A percentile compares a stretch with the other conserved stretches of the same genome.
Evolutionary conservation across 1,284 basidiomycete species (phyloP).

Genomic region (Tetrapyrgos nigripes): DNA sequence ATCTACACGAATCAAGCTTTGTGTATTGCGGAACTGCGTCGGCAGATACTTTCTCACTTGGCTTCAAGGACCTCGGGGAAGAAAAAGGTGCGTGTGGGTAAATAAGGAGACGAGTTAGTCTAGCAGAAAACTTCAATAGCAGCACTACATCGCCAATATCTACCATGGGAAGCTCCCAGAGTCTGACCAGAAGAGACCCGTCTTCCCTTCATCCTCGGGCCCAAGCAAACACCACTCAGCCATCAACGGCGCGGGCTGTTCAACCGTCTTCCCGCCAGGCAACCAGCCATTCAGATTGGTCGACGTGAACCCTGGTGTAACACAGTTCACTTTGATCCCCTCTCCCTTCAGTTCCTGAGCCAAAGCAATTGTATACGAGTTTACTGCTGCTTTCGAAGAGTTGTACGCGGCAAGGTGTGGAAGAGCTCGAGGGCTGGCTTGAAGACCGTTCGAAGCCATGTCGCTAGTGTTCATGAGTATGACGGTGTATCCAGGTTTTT

Average conservation of each 20-base stretch:
- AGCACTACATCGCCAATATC: no score
- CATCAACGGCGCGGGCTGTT: slow-evolving; percentile 42
- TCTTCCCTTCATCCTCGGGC: no score
- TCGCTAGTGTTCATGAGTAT: slow-evolving; percentile 43
- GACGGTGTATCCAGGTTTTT: slow-evolving; percentile 22
- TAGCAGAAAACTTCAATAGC: no score
- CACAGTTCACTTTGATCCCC: slow-evolving; percentile 38
- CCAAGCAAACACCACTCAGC: slow-evolving; percentile 45
- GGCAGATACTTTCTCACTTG: no score
- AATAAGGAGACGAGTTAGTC: no score
- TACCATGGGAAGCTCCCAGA: no score
- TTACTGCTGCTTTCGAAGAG: slow-evolving; percentile 21
- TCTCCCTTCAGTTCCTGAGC: slow-evolving; percentile 23
- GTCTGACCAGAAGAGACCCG: no score
- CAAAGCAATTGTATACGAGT: slow-evolving; percentile 20
- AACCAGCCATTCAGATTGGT: slow-evolving; percentile 47
- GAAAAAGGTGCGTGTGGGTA: no score
- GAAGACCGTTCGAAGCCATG: slow-evolving; percentile 62
- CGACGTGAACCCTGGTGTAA: slow-evolving; percentile 49
- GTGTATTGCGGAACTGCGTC: no score
- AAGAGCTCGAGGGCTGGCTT: slow-evolving; percentile 11
- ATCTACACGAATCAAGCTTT: no score
- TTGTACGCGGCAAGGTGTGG: slow-evolving; percentile 21
- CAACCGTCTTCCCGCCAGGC: slow-evolving; percentile 41
- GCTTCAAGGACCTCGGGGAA: no score